Base-by-base conservation (phyloP, 495 filamentous ascomycete species). In the Aeminium ludgeri region DNA sequence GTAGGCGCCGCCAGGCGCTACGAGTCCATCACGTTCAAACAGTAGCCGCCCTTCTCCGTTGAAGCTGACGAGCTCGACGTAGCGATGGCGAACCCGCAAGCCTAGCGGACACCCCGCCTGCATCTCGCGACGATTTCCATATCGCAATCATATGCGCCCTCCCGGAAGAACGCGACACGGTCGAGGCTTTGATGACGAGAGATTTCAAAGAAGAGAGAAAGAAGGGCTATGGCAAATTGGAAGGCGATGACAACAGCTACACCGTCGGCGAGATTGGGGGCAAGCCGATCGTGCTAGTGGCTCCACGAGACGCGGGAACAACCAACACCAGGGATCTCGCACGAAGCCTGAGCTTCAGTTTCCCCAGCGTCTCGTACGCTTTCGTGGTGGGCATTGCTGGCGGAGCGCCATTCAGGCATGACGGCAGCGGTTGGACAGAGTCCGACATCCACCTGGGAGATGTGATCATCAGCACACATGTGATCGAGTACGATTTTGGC, bases 261-360 rank as follows among this genome's bases (percentile, higher is more conserved):
- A 43, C 47, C 3, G 40, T 38, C 1, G 59, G 59, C 10, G 40
- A 17, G 30, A 56, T 61, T 17, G 55, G 58, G 2, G 30, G 30
- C 2, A 46, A 59, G 34, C 51, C 54, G 30, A 48, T 61, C 18
- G 59, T 61, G 10, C 40, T 63, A 1, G 50, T 43, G 4, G 25
- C 41, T 6, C 36, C 59, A 3, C 46, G 53, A 7, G 37, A 40
- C 6, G 58, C 55, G 43, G 59, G 59, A 2, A 59, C 47, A 29
- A 36, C 20, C 3, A 46, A 20, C 10, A 44, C 53, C 3, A 29
- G 54, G 2, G 48, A 27, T 15, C 38, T 44, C 10, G 51, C 59
- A 13, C 36, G 43, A n/a, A 29, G 35, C 34, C 29, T 53, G 29
- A 33, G 25, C n/a, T 37, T 32, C 1, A 43, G 41, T 29, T 49